Conservation (phyloP, 805 yeast genomes). For the Monosporozyma siamensis region DNA sequence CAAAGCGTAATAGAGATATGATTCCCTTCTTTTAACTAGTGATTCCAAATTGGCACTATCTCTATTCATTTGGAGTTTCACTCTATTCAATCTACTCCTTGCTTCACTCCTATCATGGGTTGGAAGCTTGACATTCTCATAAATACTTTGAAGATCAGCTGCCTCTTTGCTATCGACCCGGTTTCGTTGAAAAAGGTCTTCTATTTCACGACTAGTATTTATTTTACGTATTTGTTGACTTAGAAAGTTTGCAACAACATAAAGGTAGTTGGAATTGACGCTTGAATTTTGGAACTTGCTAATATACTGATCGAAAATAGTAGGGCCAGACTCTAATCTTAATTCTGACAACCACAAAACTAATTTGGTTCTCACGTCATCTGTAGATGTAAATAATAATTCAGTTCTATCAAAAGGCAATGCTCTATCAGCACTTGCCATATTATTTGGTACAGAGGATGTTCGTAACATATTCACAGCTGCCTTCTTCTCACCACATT, state of each 20-base stretch:
- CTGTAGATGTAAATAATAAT: conserved; percentile 13
- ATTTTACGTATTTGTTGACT: conserved; percentile 48
- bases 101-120: conserved; percentile 45
- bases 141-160: conserved; percentile 38
- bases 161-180: conserved; percentile 38
- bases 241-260: conserved; percentile 64
- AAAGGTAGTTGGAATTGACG: conserved; percentile 37
- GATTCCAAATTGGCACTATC: conserved; percentile 41
- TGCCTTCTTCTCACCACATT: conserved; percentile 42
- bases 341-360: conserved; percentile 68
- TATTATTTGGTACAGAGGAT: not conserved
- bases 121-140: conserved; percentile 33
- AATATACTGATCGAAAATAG: conserved; percentile 50
- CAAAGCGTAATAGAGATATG: conserved; percentile 45
- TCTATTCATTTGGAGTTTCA: conserved; percentile 38
- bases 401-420: not conserved
- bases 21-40: conserved; percentile 32
- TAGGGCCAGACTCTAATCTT: conserved; percentile 53
- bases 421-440: not conserved
- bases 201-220: conserved; percentile 37
- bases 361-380: conserved; percentile 32
- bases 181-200: conserved; percentile 34
- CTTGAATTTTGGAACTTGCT: conserved; percentile 24
- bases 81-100: conserved; percentile 40
- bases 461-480: conserved; percentile 45